Evolutionary conservation across 2,329 filamentous ascomycete genomes (phyloP).

Genomic region (Cylindrodendrum hubeiense): DNA sequence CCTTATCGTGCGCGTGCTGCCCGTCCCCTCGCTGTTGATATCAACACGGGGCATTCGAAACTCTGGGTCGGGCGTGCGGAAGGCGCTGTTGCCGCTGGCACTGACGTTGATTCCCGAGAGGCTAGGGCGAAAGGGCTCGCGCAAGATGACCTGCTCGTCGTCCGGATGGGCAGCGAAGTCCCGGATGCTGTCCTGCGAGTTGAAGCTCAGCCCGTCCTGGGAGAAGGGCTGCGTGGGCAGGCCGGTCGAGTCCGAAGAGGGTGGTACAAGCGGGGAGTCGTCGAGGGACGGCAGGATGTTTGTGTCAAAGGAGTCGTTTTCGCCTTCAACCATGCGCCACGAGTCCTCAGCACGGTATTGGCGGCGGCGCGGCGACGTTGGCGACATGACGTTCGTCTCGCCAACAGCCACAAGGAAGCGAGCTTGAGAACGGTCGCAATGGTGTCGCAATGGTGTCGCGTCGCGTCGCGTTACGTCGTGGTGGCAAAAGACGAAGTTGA

Average conservation of each 20-base stretch:
- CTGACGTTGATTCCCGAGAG: slow-evolving; percentile 54
- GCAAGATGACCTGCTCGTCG: slow-evolving; percentile 67
- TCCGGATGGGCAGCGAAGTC: slow-evolving; percentile 66
- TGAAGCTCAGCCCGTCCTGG: slow-evolving; percentile 55
- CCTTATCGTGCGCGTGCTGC: slow-evolving; percentile 51
- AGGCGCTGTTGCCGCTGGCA: slow-evolving; percentile 29
- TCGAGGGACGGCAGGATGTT: slow-evolving; percentile 61
- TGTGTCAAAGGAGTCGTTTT: slow-evolving; percentile 72
- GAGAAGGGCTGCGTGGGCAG: slow-evolving; percentile 62
- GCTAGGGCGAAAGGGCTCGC: slow-evolving; percentile 68
- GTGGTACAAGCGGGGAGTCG: slow-evolving; percentile 52
- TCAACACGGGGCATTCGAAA: slow-evolving; percentile 66
- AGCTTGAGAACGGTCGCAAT: background rate
- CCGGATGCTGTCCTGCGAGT: slow-evolving; percentile 68
- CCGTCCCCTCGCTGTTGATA: slow-evolving; percentile 52
- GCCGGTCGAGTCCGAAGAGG: slow-evolving; percentile 45
- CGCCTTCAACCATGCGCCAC: slow-evolving; percentile 72
- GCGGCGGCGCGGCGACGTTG: slow-evolving; percentile 38
- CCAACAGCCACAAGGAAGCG: background rate
- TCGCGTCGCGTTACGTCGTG: slow-evolving; percentile 12
- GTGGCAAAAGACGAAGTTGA: slow-evolving; percentile 11
- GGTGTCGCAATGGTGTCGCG: background rate
- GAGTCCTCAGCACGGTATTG: slow-evolving; percentile 61
- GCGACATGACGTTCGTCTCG: slow-evolving; percentile 29
- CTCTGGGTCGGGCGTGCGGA: slow-evolving; percentile 61